A percentile compares a stretch with the other conserved stretches of the same genome.
Conservation (phyloP, 2,329 filamentous ascomycete genomes). For the Colletotrichum plurivorum region DNA sequence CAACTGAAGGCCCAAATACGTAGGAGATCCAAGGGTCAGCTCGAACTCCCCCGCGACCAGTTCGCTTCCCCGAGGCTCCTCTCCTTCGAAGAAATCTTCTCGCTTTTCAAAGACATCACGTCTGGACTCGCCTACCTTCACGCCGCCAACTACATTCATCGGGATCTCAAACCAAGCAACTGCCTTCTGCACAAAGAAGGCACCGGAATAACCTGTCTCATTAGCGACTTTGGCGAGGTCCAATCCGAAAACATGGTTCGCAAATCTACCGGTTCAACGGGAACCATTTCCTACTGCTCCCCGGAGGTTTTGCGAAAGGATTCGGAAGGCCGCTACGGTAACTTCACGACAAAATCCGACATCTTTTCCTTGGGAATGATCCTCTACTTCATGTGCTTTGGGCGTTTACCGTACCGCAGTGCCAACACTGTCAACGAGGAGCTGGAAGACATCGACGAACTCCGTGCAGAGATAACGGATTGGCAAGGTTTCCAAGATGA, state of each 20-base stretch:
- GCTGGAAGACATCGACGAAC: constrained; percentile 87
- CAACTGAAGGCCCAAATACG: constrained; percentile 91
- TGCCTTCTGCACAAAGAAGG: constrained; percentile 88
- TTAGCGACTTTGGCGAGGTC: constrained; percentile 98
- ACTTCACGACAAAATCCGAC: constrained; percentile 97
- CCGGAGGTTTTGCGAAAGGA: constrained; percentile 88
- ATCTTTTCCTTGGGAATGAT: constrained; percentile 99
- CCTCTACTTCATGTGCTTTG: constrained; percentile 97
- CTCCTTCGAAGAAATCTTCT: constrained; percentile 93
- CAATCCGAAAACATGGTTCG: constrained; percentile 85
- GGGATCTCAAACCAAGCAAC: constrained; percentile 96
- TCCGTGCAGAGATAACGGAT: constrained; percentile 86
- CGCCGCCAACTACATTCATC: constrained; percentile 91
- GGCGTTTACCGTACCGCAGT: constrained; percentile 84
- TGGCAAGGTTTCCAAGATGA: constrained; percentile 92
- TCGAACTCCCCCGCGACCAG: constrained; percentile 72
- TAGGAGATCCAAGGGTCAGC: constrained; percentile 82
- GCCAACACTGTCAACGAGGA: constrained; percentile 92
- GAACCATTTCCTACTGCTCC: constrained; percentile 97
- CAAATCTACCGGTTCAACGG: constrained; percentile 93
- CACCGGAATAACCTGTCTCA: constrained; percentile 81
- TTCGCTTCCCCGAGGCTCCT: constrained; percentile 58
- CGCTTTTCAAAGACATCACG: constrained; percentile 95
- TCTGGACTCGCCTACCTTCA: constrained; percentile 93
- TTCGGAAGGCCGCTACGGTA: constrained; percentile 80